phyloP scores from a whole-genome alignment of 2,329 filamentous ascomycete species.

The Samsoniella hepiali region DNA sequence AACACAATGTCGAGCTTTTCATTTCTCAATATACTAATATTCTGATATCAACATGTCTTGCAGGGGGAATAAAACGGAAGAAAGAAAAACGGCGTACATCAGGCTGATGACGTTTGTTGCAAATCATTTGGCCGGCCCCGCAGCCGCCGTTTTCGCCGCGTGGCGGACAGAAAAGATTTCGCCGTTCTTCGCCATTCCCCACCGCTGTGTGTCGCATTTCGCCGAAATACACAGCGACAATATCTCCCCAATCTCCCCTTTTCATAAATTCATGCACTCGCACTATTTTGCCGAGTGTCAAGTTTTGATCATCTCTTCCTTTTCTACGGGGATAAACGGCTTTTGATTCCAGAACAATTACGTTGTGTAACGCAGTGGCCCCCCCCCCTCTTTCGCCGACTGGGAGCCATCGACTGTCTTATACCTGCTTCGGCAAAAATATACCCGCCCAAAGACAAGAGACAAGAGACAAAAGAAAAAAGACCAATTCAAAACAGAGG shows the following conservation, averaged over 20 bases:
- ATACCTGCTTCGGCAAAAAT: background rate
- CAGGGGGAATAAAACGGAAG: too few relatives aligned
- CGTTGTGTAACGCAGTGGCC: background rate
- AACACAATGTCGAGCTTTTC: constrained; percentile 15
- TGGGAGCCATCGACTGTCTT: background rate
- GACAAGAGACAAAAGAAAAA: background rate
- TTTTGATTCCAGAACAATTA: background rate
- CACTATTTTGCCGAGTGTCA: constrained; percentile 1
- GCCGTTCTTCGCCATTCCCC: background rate
- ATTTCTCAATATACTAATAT: background rate
- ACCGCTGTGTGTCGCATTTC: background rate
- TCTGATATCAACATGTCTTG: too few relatives aligned
- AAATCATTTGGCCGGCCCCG: background rate
- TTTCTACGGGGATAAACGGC: background rate
- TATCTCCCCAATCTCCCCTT: background rate
- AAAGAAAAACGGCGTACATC: too few relatives aligned
- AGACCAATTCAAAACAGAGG: background rate
- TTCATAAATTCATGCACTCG: background rate
- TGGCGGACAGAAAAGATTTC: background rate
- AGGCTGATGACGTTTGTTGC: too few relatives aligned
- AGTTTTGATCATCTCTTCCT: background rate
- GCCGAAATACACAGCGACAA: background rate
- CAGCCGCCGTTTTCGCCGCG: background rate
- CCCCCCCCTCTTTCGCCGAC: background rate
- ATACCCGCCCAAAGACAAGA: background rate